Evolutionary conservation across 805 yeast species (phyloP).

Genomic region (Wickerhamomyces canadensis): DNA sequence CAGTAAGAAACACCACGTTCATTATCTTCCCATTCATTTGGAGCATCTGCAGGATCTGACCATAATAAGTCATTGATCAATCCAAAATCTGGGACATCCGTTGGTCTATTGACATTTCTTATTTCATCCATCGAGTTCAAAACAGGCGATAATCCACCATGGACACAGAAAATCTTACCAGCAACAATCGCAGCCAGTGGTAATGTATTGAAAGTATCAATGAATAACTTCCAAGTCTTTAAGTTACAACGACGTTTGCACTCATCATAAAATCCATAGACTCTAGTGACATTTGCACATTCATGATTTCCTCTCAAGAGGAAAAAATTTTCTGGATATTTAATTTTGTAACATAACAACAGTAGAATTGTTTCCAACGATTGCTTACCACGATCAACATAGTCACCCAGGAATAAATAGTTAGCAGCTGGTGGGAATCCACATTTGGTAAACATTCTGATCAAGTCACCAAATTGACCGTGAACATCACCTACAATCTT

Average conservation of each 20-base stretch:
- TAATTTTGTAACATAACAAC: conserved; percentile 87
- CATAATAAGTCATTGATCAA: conserved; percentile 72
- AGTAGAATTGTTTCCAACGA: conserved; percentile 86
- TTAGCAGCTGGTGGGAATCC: conserved; percentile 96
- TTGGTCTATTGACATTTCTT: conserved; percentile 68
- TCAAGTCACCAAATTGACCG: conserved; percentile 90
- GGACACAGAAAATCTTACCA: conserved; percentile 87
- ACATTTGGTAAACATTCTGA: conserved; percentile 88
- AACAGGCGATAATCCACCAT: conserved; percentile 79
- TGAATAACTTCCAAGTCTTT: conserved; percentile 89
- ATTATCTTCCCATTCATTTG: conserved; percentile 67
- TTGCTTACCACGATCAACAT: conserved; percentile 97
- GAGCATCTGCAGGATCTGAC: conserved; percentile 73
- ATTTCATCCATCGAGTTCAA: conserved; percentile 61
- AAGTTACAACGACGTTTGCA: conserved; percentile 91
- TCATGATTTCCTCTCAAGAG: conserved; percentile 94
- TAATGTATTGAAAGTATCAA: conserved; percentile 91
- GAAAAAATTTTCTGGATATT: conserved; percentile 94
- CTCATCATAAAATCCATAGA: conserved; percentile 96
- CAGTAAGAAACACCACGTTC: conserved; percentile 82
- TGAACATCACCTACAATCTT: conserved; percentile 91
- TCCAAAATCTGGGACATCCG: conserved; percentile 80
- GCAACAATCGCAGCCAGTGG: conserved; percentile 97
- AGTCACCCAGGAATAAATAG: conserved; percentile 90
- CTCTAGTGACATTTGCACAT: conserved; percentile 94